Conservation (phyloP, 108 stramenopile species). For the Cyclotella sp. region DNA sequence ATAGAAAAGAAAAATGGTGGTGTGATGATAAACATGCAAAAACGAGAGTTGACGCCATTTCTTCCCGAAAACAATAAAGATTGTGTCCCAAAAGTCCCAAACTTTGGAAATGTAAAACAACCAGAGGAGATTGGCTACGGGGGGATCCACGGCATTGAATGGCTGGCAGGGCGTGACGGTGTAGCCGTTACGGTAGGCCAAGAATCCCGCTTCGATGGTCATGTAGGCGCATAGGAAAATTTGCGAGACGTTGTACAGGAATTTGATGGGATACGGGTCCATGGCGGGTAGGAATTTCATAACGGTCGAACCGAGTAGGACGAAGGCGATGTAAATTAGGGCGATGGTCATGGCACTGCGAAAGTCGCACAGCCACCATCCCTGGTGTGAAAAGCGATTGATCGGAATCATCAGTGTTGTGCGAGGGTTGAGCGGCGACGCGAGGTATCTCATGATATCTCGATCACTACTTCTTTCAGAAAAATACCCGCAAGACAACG, state of each 20-base stretch:
- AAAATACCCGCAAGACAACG: too few species aligned
- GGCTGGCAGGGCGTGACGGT: slow-evolving; percentile 82
- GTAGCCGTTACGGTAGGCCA: slow-evolving; percentile 93
- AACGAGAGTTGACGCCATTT: slow-evolving; percentile 98
- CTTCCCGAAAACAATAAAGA: slow-evolving; percentile 98
- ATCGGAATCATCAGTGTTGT: not conserved
- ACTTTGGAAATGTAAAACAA: slow-evolving; percentile 98
- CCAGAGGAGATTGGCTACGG: slow-evolving; percentile 94
- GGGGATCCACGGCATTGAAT: slow-evolving; percentile 79
- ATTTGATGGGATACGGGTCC: slow-evolving; percentile 93
- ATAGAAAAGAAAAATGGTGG: slow-evolving; percentile 98
- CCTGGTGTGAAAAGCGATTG: slow-evolving; percentile 35
- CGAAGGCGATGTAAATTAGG: slow-evolving; percentile 82
- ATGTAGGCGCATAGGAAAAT: slow-evolving; percentile 99
- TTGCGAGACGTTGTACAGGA: slow-evolving; percentile 98
- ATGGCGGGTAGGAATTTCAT: slow-evolving; percentile 76
- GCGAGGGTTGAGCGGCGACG: not conserved
- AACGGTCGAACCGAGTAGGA: slow-evolving; percentile 75
- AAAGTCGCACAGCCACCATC: slow-evolving; percentile 88
- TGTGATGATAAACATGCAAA: slow-evolving; percentile 99
- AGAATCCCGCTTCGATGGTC: slow-evolving; percentile 92
- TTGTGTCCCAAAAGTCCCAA: slow-evolving; percentile 99
- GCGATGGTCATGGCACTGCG: slow-evolving; percentile 80
- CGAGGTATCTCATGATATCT: not conserved
- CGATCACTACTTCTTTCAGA: not conserved